These are phyloP conservation scores for Friedmanniomyces simplex DNA, from an alignment of 495 filamentous ascomycete species.

Conservation along the genomic window DNA sequence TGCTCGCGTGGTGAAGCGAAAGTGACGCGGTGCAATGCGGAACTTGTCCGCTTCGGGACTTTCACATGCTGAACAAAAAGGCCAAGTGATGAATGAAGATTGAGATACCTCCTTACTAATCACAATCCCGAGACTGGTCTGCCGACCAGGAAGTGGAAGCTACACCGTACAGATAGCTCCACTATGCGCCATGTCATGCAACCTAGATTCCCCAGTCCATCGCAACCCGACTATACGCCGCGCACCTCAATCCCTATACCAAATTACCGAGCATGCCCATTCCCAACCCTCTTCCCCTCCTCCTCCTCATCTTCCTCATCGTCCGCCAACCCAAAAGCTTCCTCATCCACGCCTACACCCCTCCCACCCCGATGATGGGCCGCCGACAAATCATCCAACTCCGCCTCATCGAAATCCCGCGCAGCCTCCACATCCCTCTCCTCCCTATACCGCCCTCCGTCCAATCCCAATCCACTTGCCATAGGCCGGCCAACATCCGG, in stretches of 20 bases:
- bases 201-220: too few species aligned
- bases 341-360: constrained; percentile 12
- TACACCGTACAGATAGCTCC: too few species aligned
- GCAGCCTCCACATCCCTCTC: constrained; percentile 58
- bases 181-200: too few species aligned
- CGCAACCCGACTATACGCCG: too few species aligned
- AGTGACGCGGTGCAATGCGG: neutral
- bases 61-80: neutral
- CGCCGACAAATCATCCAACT: constrained; percentile 57
- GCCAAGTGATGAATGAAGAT: too few species aligned
- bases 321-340: constrained; percentile 1
- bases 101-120: too few species aligned
- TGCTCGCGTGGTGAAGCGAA: neutral
- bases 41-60: too few species aligned
- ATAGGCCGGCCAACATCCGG: constrained; percentile 26
- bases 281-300: neutral
- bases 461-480: constrained; percentile 35
- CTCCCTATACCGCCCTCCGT: constrained; percentile 39
- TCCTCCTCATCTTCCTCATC: constrained; percentile 13
- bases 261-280: neutral
- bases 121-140: too few species aligned
- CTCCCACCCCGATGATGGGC: neutral
- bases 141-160: too few species aligned
- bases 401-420: constrained; percentile 80
- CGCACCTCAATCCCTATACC: too few species aligned